Evolutionary conservation across 2,329 filamentous ascomycete species (phyloP).

Genomic region (Curvularia sp.): DNA sequence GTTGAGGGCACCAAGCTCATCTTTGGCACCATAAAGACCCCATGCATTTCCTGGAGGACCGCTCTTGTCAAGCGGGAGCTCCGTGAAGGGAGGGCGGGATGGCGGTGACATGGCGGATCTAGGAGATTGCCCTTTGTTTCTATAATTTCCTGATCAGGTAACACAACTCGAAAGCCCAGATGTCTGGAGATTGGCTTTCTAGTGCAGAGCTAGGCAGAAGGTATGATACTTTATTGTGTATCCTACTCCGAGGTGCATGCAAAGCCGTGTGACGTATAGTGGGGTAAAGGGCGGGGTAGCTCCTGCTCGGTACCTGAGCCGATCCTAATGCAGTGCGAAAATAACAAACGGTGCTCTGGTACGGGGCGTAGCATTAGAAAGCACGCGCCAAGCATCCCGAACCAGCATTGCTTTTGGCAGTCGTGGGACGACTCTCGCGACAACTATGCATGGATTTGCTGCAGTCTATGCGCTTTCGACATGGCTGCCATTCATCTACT

Average conservation of each 20-base stretch:
- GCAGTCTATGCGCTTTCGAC: background rate
- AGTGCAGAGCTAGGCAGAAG: background rate
- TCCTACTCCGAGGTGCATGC: background rate
- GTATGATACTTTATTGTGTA: background rate
- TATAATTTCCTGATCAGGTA: background rate
- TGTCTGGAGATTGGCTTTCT: background rate
- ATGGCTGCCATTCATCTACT: constrained; percentile 12
- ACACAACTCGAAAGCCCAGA: background rate
- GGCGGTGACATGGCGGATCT: constrained; percentile 27
- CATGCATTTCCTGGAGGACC: constrained; percentile 64
- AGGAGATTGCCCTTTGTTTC: background rate
- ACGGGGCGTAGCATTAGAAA: background rate
- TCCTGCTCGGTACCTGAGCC: constrained; percentile 16
- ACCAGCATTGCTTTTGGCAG: background rate
- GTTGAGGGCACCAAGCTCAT: constrained; percentile 64
- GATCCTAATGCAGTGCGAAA: constrained; percentile 1
- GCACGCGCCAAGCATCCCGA: background rate
- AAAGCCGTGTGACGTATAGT: constrained; percentile 26
- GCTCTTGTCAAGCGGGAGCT: constrained; percentile 59
- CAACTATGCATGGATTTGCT: background rate
- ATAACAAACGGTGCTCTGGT: constrained; percentile 2
- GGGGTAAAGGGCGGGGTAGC: constrained; percentile 35
- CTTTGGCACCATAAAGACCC: constrained; percentile 61
- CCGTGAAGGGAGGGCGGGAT: constrained; percentile 52
- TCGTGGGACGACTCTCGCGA: background rate